Conservation (phyloP, 2,329 filamentous ascomycete species). For the Aspergillus thermomutatus region DNA sequence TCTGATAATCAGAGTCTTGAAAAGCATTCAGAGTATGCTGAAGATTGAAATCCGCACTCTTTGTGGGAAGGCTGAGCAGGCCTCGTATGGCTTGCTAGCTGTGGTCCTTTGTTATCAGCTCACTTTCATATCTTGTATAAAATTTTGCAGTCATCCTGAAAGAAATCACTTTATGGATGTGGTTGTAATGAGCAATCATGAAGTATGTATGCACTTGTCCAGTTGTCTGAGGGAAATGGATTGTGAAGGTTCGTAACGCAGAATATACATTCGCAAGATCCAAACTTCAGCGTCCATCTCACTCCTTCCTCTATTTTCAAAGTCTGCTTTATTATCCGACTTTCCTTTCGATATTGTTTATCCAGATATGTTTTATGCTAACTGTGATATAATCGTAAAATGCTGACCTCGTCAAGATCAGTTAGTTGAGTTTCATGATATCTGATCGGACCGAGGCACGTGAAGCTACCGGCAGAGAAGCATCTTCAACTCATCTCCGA, state of each 20-base stretch:
- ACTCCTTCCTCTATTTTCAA: neutral
- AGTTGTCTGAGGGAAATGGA: neutral
- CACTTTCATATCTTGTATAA: neutral
- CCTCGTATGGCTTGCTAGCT: neutral
- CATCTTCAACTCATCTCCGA: neutral
- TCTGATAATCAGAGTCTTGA: neutral
- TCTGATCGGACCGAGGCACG: constrained; percentile 14
- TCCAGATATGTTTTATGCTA: neutral
- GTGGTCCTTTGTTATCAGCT: neutral
- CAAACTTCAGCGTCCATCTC: neutral
- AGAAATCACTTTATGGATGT: neutral
- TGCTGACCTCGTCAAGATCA: neutral
- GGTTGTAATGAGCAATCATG: neutral
- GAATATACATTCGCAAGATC: neutral
- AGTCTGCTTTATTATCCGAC: neutral
- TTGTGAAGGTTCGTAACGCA: neutral
- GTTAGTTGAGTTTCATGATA: neutral
- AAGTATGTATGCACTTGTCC: neutral
- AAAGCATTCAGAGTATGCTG: neutral
- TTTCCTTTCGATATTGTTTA: neutral
- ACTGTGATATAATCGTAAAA: neutral
- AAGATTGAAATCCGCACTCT: neutral
- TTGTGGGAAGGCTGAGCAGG: neutral
- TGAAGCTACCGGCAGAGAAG: constrained; percentile 7
- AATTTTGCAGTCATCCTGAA: neutral